Percentiles rank a stretch among this genome's conserved stretches.
phyloP scores from a whole-genome alignment of 140 eudicot species.

The Anethum foeniculum region DNA sequence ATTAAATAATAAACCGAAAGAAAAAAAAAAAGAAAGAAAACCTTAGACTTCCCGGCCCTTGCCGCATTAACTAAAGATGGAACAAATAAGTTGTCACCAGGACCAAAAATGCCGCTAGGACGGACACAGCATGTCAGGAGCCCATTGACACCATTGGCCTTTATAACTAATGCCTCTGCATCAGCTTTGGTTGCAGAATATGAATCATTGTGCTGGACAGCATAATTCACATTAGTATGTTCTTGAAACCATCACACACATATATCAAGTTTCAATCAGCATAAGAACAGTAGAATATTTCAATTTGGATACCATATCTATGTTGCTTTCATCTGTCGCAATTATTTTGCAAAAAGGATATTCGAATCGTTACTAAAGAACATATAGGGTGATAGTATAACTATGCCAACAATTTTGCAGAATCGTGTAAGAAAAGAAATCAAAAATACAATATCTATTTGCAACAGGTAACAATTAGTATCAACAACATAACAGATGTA shows the following conservation, averaged over 20 bases:
- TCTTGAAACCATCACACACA: background rate
- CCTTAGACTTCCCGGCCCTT: slow-evolving; percentile 81
- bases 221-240: slow-evolving; percentile 8
- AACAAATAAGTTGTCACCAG: slow-evolving; percentile 81
- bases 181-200: slow-evolving; percentile 91
- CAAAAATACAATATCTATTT: background rate
- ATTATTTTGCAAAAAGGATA: background rate
- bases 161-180: slow-evolving; percentile 83
- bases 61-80: slow-evolving; percentile 86
- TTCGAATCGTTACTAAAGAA: background rate
- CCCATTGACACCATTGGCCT: slow-evolving; percentile 79
- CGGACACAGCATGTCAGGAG: slow-evolving; percentile 85
- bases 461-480: background rate
- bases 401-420: background rate
- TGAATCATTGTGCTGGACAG: slow-evolving; percentile 68
- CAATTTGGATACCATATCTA: background rate
- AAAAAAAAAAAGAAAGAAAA: background rate
- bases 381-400: background rate
- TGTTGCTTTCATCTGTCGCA: background rate
- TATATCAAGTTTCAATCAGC: background rate
- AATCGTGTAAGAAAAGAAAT: background rate
- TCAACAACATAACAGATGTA: background rate
- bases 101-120: slow-evolving; percentile 93
- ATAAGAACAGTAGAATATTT: background rate
- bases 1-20: background rate